Evolutionary conservation across 441 rosid genomes (phyloP), one percentile per base, ranked within the genome.

Genomic region (Mallotus japonicus): DNA sequence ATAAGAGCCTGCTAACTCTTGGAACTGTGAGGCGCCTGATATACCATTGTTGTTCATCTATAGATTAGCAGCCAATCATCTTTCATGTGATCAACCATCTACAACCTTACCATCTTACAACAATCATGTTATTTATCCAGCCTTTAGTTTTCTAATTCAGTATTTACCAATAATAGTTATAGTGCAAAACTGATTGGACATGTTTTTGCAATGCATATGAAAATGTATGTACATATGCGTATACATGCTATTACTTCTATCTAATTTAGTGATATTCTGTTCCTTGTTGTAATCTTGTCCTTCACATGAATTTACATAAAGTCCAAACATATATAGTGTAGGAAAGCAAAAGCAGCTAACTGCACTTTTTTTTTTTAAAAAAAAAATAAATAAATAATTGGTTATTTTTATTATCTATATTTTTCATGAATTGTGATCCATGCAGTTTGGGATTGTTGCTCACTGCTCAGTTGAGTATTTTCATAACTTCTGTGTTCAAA

Each of bases 1-100:
- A 96, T 79, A 96, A 96, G 88, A 96, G 99, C 80, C 82, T 96
- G 87, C 86, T 96, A 76, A 96, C 99, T 50, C 92, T 96, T 78
- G 99, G 99, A 85, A 93, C 99, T 72, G 99, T 96, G 76, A 88
- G 98, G 60, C 80, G 60, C 80, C 75, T 73, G 67, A 59, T 58
- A 20, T 68, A 42, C 73, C 62, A 44, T 76, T 59, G 22, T 70
- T 51, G 42, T 24, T 67, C 44, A 16, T 46, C 14, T 13, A 17
- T 49, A 60, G n/a, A 71, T 73, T 13, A 55, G 47, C 46, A 40
- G 64, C 56, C 37, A 51, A 57, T 55, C 72, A 60, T 70, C 37
- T 60, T 17, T 59, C 65, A 65, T 64, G 57, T 63, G 62, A 60
- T 76, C 63, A 20, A 55, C 64, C 44, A 54, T 70, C 13, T 68